Base-by-base conservation (phyloP, 495 filamentous ascomycete species). In the Penicillium bovifimosum region DNA sequence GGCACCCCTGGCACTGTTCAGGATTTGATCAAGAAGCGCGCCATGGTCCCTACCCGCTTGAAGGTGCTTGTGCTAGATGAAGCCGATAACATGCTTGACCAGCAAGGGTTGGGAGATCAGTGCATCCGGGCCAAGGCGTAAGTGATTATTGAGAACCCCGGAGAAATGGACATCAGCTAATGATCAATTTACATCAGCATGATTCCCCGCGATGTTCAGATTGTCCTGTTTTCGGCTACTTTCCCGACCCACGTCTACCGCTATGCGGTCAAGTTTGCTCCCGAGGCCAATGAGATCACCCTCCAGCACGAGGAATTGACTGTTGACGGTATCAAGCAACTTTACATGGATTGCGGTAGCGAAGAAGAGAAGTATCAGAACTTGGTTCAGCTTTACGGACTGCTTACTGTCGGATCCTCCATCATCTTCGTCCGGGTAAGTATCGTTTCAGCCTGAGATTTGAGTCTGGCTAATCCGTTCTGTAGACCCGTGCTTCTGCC, bases 11-110 rank as follows among this genome's bases (percentile, higher is more conserved):
- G 95, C 46, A 97, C 92, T 7, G 87, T 91, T 14, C 82, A 86
- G 76, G 91, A 96, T 67, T 74, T 92, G 60, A 83, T 96, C 62
- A 83, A 84, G 58, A 80, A 81, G 52, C 80, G 83, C 47, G 77
- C 81, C 56, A 77, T 96, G 52, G 76, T 88, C 44, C 68, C 79
- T 0, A 77, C 68, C 6, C 69, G 83, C 24, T 67, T 96, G 43
- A 85, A 82, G 70, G 79, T 95, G 14, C 79, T 96, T 48, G 88
- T 95, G 47, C 74, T 96, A 39, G 91, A 96, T 64, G 91, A 96
- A 68, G 91, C 91, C 29, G 91, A 96, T 68, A 96, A 96, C 72
- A 96, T 96, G 91, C 75, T 89, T 4, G 95, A 97, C 58, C 85
- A 88, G 69, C 89, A 96, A 71, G 95, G 95, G 26, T 70, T 99